phyloP scores from a whole-genome alignment of 495 filamentous ascomycete genomes.

The Saxophila tyrrhenica region DNA sequence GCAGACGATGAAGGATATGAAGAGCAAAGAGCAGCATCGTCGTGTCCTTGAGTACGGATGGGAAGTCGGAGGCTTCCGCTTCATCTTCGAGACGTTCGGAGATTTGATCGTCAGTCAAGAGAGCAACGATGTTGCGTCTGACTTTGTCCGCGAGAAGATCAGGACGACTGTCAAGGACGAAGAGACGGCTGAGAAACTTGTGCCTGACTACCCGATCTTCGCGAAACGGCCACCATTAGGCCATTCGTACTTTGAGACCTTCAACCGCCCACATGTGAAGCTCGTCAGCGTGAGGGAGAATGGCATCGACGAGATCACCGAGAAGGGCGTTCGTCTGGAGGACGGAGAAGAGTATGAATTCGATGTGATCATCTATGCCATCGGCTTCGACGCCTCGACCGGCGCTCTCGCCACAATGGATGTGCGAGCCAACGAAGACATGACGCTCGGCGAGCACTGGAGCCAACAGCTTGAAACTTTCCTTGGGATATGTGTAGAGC shows the following conservation, averaged over 20 bases:
- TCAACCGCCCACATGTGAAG: slow-evolving; percentile 8
- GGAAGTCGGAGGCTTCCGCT: slow-evolving; percentile 10
- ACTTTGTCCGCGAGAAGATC: slow-evolving; percentile 12
- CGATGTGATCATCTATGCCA: slow-evolving; percentile 7
- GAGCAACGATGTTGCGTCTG: slow-evolving; percentile 7
- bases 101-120: slow-evolving; percentile 3
- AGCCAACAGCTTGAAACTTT: slow-evolving; percentile 23
- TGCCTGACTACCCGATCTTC: slow-evolving; percentile 1
- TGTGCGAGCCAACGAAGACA: background rate
- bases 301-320: slow-evolving; percentile 4
- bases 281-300: slow-evolving; percentile 4
- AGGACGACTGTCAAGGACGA: slow-evolving; percentile 4
- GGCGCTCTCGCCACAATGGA: background rate
- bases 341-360: slow-evolving; percentile 2
- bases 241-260: slow-evolving; percentile 3
- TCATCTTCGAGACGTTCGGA: slow-evolving; percentile 13
- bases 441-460: background rate
- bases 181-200: slow-evolving; percentile 6
- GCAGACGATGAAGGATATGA: background rate
- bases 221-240: slow-evolving; percentile 7
- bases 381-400: slow-evolving; percentile 6
- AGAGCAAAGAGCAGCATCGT: slow-evolving; percentile 1
- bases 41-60: slow-evolving; percentile 8
- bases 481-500: slow-evolving; percentile 36
- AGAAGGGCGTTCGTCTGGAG: background rate